Evolutionary conservation across 2,329 filamentous ascomycete species (phyloP).

Genomic region (Alternaria panax): DNA sequence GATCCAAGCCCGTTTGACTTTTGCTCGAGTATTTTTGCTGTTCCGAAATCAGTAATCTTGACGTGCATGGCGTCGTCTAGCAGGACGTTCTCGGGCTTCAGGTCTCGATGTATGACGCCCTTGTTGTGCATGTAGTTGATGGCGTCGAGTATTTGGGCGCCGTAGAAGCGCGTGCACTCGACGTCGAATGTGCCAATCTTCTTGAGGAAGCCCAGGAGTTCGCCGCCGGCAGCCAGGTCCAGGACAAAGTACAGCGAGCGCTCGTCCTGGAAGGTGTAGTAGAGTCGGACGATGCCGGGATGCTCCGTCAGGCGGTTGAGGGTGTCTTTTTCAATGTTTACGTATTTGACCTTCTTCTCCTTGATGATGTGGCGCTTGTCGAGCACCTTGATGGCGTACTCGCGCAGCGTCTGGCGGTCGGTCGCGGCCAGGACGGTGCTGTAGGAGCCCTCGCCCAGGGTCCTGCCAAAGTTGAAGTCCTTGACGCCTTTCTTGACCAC

Average conservation of each 20-base stretch:
- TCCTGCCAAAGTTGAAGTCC: conserved; percentile 91
- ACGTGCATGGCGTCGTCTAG: conserved; percentile 96
- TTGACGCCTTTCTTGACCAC: conserved; percentile 96
- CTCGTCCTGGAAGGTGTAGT: conserved; percentile 99
- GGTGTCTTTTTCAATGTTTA: conserved; percentile 99
- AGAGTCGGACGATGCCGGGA: conserved; percentile 92
- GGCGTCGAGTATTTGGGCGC: conserved; percentile 92
- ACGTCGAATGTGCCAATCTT: conserved; percentile 93
- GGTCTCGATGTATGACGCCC: conserved; percentile 93
- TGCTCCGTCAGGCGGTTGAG: conserved; percentile 95
- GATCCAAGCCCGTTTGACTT: conserved; percentile 51
- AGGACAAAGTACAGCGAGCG: conserved; percentile 95
- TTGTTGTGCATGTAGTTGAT: conserved; percentile 98
- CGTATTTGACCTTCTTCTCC: conserved; percentile 99
- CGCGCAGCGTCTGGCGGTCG: conserved; percentile 90
- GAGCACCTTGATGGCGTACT: conserved; percentile 97
- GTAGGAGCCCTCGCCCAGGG: conserved; percentile 95
- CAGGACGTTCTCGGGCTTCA: conserved; percentile 97
- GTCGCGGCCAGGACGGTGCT: conserved; percentile 93
- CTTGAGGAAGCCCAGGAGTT: conserved; percentile 90
- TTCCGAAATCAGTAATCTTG: conserved; percentile 99
- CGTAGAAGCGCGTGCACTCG: conserved; percentile 93
- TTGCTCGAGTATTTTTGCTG: conserved; percentile 84
- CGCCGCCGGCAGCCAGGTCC: conserved; percentile 89
- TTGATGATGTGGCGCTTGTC: conserved; percentile 99